Percentiles rank a stretch among this genome's conserved stretches.
These are phyloP conservation scores for Phytophthora sojae DNA, from an alignment of 352 stramenopile genomes.

Conservation along the genomic window DNA sequence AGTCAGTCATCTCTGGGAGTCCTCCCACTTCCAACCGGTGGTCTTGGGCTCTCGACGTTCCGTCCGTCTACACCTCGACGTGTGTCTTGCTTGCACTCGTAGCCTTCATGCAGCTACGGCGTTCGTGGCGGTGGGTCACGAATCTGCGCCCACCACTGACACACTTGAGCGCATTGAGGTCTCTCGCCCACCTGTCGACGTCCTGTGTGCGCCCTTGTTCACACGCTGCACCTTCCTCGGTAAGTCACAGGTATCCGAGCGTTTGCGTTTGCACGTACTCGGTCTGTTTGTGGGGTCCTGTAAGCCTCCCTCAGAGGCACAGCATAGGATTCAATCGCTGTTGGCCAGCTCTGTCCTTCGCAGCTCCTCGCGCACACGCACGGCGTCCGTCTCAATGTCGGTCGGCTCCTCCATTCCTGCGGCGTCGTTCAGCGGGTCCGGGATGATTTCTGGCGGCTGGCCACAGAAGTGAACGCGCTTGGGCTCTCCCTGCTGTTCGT, in stretches of 20 bases:
- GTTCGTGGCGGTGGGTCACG: constrained; percentile 1
- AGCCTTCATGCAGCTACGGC: constrained; percentile 27
- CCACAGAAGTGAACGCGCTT: constrained; percentile 65
- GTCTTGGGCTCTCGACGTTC: constrained; percentile 20
- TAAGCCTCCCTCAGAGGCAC: constrained; percentile 16
- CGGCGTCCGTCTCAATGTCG: constrained; percentile 24
- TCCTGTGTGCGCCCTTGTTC: constrained; percentile 4
- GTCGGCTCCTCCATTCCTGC: constrained; percentile 26
- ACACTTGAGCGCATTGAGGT: neutral
- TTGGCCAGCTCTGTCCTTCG: constrained; percentile 40
- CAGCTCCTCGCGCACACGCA: constrained; percentile 32
- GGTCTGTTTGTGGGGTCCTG: constrained; percentile 20
- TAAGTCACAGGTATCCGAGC: constrained; percentile 8
- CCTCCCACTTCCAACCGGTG: constrained; percentile 40
- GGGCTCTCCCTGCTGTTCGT: constrained; percentile 44
- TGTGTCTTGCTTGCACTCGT: neutral
- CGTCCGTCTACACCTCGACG: constrained; percentile 5
- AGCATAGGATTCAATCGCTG: constrained; percentile 34
- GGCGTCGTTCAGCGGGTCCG: constrained; percentile 22
- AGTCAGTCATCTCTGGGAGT: neutral
- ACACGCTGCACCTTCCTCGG: constrained; percentile 22
- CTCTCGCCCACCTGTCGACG: constrained; percentile 14
- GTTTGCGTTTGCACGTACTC: constrained; percentile 16
- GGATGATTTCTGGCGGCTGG: constrained; percentile 55
- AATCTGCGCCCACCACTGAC: constrained; percentile 6